Base-by-base conservation (phyloP, 2,329 filamentous ascomycete species). In the Immersiporthe knoxdaviesiana region DNA sequence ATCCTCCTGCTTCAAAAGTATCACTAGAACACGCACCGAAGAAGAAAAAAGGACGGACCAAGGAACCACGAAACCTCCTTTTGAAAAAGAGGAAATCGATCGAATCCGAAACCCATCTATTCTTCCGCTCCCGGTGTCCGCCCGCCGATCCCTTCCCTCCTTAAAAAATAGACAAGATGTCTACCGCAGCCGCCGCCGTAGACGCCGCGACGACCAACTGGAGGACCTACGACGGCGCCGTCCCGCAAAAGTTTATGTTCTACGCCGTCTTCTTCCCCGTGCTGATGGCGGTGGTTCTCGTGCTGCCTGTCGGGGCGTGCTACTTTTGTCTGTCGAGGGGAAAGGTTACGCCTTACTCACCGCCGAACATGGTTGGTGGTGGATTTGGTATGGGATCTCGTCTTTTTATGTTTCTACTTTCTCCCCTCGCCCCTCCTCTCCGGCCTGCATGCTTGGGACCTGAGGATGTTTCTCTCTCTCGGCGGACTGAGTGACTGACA, bases 201-300 rank as follows among this genome's bases (percentile, higher is more conserved):
- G 69, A 63, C 10, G 65, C 69, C 27, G 67, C 60, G 16, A 69
- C 69, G 35, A 71, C 69, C 32, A 63, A 69, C 63, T 71, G 69
- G 69, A 37, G n/a, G 14, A 69, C 59, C 8, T 71, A 62, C 11
- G 64, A 67, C 14, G 69, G 67, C 64, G 21, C 30, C 24, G 60
- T 69, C 52, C 67, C 67, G n/a, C 37, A 44, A 3, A 27, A 63
- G 1, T 65, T 69, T 30, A 54, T 54, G 21, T 63, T 67, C 61
- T 66, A 62, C 50, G 66, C 37, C 37, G 41, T 69, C 21, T 58
- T 69, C 54, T 67, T 71, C 37, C 69, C 69, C 3, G 60, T 71
- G 14, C 8, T 56, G 18, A 62, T 72, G 65, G 27, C 30, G 24
- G 14, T 63, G 14, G 12, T 67, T 39, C 62, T 74, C 62, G 11